Evolutionary conservation across 2,329 filamentous ascomycete genomes (phyloP).

Genomic region (Exserohilum rostratum): DNA sequence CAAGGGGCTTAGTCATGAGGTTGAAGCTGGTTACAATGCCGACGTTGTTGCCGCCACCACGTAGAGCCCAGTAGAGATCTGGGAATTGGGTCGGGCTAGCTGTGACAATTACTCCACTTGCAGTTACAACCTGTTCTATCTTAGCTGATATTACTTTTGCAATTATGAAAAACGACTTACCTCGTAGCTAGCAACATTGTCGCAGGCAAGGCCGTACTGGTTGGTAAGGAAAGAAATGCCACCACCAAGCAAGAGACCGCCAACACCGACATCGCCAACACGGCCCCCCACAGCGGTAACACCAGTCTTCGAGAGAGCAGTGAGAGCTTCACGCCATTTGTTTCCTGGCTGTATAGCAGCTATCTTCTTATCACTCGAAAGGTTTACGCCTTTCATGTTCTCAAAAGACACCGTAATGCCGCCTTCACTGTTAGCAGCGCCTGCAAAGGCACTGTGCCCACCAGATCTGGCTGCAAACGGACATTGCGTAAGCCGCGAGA

Average conservation of each 20-base stretch:
- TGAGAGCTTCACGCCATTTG: slow-evolving; percentile 42
- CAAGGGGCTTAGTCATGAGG: slow-evolving; percentile 18
- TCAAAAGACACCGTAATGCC: slow-evolving; percentile 53
- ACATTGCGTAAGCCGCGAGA: slow-evolving; percentile 23
- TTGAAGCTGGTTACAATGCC: slow-evolving; percentile 28
- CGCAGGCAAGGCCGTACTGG: slow-evolving; percentile 20
- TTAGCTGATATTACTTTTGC: not conserved
- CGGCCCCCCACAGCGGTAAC: slow-evolving; percentile 39
- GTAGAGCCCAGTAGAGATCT: slow-evolving; percentile 40
- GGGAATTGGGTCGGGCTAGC: slow-evolving; percentile 11
- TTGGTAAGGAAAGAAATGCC: slow-evolving; percentile 29
- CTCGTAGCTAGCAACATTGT: slow-evolving; percentile 31
- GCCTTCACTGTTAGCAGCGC: slow-evolving; percentile 49
- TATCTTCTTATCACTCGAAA: slow-evolving; percentile 30
- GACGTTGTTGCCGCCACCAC: slow-evolving; percentile 37
- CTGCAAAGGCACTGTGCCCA: slow-evolving; percentile 49
- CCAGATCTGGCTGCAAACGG: slow-evolving; percentile 53
- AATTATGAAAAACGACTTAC: not conserved
- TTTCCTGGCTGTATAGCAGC: slow-evolving; percentile 41
- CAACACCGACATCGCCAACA: slow-evolving; percentile 38
- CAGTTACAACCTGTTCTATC: slow-evolving; percentile 40
- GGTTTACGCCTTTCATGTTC: slow-evolving; percentile 34
- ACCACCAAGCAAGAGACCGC: slow-evolving; percentile 39
- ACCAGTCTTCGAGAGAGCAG: slow-evolving; percentile 18
- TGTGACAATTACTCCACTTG: slow-evolving; percentile 33